Percentiles rank a stretch among this genome's conserved stretches.
Evolutionary conservation across 1,284 basidiomycete genomes (phyloP).

Genomic region (Meira miltonrushii): DNA sequence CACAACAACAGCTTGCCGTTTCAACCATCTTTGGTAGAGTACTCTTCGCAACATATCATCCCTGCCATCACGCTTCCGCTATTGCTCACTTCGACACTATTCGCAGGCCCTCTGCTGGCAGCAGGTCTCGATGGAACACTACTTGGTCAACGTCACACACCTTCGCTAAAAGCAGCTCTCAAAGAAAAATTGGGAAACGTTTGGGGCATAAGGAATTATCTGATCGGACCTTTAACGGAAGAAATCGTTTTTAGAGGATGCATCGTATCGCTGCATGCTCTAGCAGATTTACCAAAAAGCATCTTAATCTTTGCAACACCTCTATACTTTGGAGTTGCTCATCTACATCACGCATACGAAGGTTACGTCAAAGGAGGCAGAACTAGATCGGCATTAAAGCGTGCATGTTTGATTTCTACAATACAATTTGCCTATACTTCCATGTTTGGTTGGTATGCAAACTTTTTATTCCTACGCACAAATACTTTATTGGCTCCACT

Average conservation of each 20-base stretch:
- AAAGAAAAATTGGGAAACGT: conserved; percentile 55
- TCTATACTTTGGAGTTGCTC: conserved; percentile 78
- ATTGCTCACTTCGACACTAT: conserved; percentile 71
- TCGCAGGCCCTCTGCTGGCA: conserved; percentile 73
- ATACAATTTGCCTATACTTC: conserved; percentile 85
- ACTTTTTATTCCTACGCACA: conserved; percentile 78
- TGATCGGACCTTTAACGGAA: conserved; percentile 83
- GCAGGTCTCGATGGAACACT: conserved; percentile 60
- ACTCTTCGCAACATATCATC: conserved; percentile 6
- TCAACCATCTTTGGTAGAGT: conserved; percentile 16
- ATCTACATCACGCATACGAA: conserved; percentile 86
- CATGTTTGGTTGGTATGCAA: conserved; percentile 81
- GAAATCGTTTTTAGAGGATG: conserved; percentile 87
- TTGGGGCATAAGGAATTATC: conserved; percentile 68
- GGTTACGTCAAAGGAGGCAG: conserved; percentile 60
- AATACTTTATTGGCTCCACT: conserved; percentile 61
- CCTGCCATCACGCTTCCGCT: conserved; percentile 55
- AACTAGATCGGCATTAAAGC: conserved; percentile 60
- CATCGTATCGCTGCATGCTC: conserved; percentile 59
- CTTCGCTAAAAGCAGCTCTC: conserved; percentile 51
- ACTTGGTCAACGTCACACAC: conserved; percentile 59
- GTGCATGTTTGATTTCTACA: conserved; percentile 61
- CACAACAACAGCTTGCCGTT: conserved; percentile 28
- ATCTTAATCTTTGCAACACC: conserved; percentile 75
- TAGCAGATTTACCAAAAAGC: conserved; percentile 62